Conservation (phyloP, 768 basidiomycete species). For the Podaxis sp. region DNA sequence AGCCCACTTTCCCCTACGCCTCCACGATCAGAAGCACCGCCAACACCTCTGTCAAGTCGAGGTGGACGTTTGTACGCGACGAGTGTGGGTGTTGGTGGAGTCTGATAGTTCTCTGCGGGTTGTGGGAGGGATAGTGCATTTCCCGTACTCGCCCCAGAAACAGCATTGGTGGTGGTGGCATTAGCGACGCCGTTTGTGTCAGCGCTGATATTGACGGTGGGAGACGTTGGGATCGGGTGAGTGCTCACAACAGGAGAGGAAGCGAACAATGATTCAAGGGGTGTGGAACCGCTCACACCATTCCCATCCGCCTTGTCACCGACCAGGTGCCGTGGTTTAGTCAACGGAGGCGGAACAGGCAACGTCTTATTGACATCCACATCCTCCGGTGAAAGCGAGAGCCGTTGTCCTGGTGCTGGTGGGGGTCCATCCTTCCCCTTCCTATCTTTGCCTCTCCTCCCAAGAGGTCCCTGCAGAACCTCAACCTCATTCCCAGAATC, state of each 20-base stretch:
- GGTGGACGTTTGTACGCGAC: constrained; percentile 32
- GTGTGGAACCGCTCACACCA: neutral
- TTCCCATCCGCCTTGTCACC: neutral
- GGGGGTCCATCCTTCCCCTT: constrained; percentile 20
- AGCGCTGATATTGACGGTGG: neutral
- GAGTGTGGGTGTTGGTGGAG: constrained; percentile 50
- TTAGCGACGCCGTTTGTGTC: neutral
- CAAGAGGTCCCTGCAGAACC: neutral
- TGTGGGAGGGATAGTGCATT: neutral
- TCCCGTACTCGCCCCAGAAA: neutral
- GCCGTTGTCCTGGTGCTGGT: neutral
- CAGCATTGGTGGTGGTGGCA: neutral
- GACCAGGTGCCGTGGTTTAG: neutral
- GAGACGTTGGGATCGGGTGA: neutral
- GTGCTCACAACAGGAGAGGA: neutral
- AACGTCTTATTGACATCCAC: constrained; percentile 57
- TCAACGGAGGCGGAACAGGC: constrained; percentile 38
- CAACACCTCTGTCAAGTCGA: constrained; percentile 18
- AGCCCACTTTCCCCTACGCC: constrained; percentile 52
- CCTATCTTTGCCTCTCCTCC: constrained; percentile 27
- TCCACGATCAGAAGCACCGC: constrained; percentile 2
- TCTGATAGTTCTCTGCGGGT: constrained; percentile 23
- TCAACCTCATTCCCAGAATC: neutral
- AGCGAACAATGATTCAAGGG: neutral
- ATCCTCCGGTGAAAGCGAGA: constrained; percentile 7